Base-by-base conservation (phyloP, 1,139 yeast genomes). In the Dujonia santamariae region DNA sequence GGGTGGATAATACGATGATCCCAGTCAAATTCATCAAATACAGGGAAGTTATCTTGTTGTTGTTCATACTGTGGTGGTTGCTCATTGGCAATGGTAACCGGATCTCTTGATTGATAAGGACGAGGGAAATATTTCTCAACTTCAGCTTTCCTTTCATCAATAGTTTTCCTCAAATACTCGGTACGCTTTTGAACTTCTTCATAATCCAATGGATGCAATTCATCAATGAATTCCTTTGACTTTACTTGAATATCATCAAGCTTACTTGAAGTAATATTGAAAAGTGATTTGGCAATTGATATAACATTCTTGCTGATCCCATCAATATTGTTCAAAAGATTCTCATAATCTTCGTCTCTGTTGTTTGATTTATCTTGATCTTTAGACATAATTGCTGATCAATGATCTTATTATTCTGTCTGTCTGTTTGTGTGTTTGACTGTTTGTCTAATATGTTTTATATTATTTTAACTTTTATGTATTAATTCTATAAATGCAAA, bases 211-310 rank as follows among this genome's bases (percentile, higher is more conserved):
- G 19, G 19, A 17, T 15, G 16, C 12, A 26, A 7, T 8, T 14
- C 28, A 26, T 26, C 31, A 16, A 19, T 12, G 14, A 37, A 31
- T 8, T 37, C 37, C 19, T 29, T 27, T 7, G 34, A 31, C 29
- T 33, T 43, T 4, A 48, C 56, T 28, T 55, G 55, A 29, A 57
- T 28, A 17, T 56, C 59, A 26, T 34, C 45, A 5, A 61, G 35
- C 2, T 59, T 50, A 29, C 58, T 57, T 25, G 45, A 41, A 14
- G 65, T 54, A 15, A 54, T 37, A 27, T 53, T 50, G 36, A 52
- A 46, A 20, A 50, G 32, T 5, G 50, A 42, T 29, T 38, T 37
- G 13, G 54, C 48, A 28, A 52, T 40, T 7, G 48, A 39, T 6
- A 41, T 24, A 20, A 51, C 38, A 27, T 41, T 52, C 7, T 43